Evolutionary conservation across 306 rosid species (phyloP), one percentile per base, ranked within the genome.

Genomic region (Medicago ruthenica): DNA sequence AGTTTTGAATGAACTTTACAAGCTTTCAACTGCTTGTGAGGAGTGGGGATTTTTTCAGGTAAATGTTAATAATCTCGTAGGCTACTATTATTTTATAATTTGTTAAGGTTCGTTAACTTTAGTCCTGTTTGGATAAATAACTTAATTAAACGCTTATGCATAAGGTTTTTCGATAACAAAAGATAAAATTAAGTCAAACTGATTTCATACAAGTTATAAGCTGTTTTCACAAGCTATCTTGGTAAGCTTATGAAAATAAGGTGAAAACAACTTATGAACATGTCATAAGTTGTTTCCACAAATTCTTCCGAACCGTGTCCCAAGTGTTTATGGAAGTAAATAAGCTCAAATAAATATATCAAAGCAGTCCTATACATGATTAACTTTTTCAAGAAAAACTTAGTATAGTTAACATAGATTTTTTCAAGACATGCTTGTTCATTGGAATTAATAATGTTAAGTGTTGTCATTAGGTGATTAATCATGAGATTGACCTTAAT

Each of bases 11-110:
- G 90, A 95, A 75, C 53, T 88, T 63, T 58, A 70, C 73, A 83
- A 82, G 41, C 97, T 96, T 79, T 76, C 88, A 17, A 68, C 82
- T 48, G 96, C 99, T 57, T 90, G 98, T 73, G 81, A 89, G 54
- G 85, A 92, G 58, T 96, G 94, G 98, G 99, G 98, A 57, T 96
- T 96, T 84, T 96, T 96, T 80, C 98, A 96, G 99, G 99, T 91
- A 85, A 53, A 63, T 22, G 45, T 36, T 34, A 15, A 17, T 75
- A 58, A 11, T 0, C 22, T 61, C 81, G 61, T 45, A 9, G 3
- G 68, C 36, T 70, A 6, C 1, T 76, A 31, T 2, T 59, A 15
- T 70, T 70, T 61, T 4, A 18, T 48, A 36, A 41, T 22, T 65
- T 64, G 55, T 51, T 67, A 14, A 14, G 51, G 16, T 45, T 45